Percentiles rank a stretch among this genome's conserved stretches.
phyloP scores from a whole-genome alignment of 2,329 filamentous ascomycete genomes.

The Alternaria burnsii region DNA sequence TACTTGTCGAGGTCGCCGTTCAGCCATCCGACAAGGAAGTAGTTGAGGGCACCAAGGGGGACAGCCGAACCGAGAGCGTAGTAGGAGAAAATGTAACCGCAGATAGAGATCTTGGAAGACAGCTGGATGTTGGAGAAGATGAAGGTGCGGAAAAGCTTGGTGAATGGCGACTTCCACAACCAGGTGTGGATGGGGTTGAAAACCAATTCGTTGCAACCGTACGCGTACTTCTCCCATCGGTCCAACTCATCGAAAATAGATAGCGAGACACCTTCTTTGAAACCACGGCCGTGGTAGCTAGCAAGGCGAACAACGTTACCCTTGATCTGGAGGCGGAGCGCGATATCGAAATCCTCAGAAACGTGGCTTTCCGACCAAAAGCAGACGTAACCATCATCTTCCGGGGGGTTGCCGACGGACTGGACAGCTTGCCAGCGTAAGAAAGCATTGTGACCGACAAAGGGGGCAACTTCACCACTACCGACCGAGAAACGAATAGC shows the following conservation, averaged over 20 bases:
- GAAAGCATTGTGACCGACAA: slow-evolving; percentile 79
- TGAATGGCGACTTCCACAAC: slow-evolving; percentile 69
- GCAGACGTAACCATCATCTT: slow-evolving; percentile 65
- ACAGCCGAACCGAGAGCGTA: slow-evolving; percentile 73
- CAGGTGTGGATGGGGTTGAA: slow-evolving; percentile 72
- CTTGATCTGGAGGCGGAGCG: slow-evolving; percentile 71
- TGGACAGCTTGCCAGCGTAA: slow-evolving; percentile 72
- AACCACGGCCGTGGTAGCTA: slow-evolving; percentile 72
- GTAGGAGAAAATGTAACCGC: slow-evolving; percentile 74
- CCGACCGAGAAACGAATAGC: slow-evolving; percentile 74
- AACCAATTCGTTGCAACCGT: slow-evolving; percentile 74
- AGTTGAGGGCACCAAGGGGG: slow-evolving; percentile 71
- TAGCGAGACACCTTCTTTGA: slow-evolving; percentile 76
- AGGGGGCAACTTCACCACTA: slow-evolving; percentile 74
- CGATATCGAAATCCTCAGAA: slow-evolving; percentile 79
- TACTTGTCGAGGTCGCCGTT: slow-evolving; percentile 79
- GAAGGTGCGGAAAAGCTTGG: slow-evolving; percentile 68
- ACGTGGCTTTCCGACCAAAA: slow-evolving; percentile 81
- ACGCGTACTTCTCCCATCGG: slow-evolving; percentile 75
- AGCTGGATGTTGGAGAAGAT: slow-evolving; percentile 67
- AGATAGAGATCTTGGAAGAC: slow-evolving; percentile 73
- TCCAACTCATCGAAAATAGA: slow-evolving; percentile 75
- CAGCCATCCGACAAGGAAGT: slow-evolving; percentile 75
- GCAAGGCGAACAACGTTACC: slow-evolving; percentile 74
- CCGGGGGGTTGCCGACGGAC: slow-evolving; percentile 57